phyloP scores from a whole-genome alignment of 202 grass and related monocot genomes.

The Eragrostis tef region DNA sequence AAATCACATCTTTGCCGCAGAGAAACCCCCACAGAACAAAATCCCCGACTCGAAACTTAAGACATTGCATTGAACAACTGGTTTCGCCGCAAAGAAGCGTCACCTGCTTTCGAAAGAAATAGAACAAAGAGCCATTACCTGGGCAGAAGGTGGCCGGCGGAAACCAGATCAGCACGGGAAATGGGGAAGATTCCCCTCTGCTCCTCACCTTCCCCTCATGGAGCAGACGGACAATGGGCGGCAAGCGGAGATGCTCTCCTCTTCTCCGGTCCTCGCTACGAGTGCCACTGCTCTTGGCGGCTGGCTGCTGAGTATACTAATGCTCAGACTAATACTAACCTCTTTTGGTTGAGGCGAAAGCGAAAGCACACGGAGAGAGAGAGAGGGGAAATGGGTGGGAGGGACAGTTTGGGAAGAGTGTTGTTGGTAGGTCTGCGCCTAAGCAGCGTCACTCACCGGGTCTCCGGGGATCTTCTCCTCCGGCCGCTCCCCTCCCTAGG shows the following conservation, averaged over 20 bases:
- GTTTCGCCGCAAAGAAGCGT: neutral
- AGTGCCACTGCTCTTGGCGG: conserved; percentile 35
- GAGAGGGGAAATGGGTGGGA: neutral
- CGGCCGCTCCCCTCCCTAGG: conserved; percentile 24
- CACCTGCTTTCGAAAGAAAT: neutral
- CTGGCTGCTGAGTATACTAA: conserved; percentile 34
- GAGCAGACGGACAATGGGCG: conserved; percentile 28
- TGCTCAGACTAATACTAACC: neutral
- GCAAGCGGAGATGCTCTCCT: conserved; percentile 28
- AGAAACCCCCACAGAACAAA: neutral
- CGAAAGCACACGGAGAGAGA: neutral
- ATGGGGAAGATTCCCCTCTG: conserved; percentile 21
- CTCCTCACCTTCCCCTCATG: conserved; percentile 26
- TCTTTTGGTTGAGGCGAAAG: conserved; percentile 39
- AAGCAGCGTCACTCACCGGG: conserved; percentile 1
- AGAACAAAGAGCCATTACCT: conserved; percentile 34
- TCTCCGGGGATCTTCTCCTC: conserved; percentile 63
- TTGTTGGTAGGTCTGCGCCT: too few species aligned
- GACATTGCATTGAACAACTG: conserved; percentile 1
- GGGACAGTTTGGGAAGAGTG: conserved; percentile 24
- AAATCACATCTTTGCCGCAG: conserved; percentile 19
- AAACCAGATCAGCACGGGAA: conserved; percentile 24
- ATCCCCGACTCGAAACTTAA: conserved; percentile 1
- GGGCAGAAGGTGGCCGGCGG: neutral
- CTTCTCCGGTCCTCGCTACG: neutral